These are phyloP conservation scores for Pyrenochaeta sp. DNA, from an alignment of 2,329 filamentous ascomycete species.

Conservation along the genomic window DNA sequence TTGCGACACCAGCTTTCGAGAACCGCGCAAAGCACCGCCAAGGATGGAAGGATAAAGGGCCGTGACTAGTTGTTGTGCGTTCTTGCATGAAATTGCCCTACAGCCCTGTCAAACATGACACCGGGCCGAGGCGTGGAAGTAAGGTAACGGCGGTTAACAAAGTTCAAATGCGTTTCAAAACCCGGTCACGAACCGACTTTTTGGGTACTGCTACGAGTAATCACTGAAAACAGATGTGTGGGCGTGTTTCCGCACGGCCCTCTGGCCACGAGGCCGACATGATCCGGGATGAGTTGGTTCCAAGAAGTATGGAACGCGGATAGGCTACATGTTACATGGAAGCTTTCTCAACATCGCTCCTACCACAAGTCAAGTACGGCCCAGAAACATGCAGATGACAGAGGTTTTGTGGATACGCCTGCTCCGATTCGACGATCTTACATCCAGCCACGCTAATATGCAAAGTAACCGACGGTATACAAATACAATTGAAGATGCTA, in stretches of 20 bases:
- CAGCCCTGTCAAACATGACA: constrained; percentile 21
- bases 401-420: not conserved
- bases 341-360: constrained; percentile 5
- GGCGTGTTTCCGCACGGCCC: constrained; percentile 1
- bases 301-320: not conserved
- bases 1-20: not conserved
- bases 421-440: constrained; percentile 8
- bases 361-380: not conserved
- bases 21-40: constrained; percentile 1
- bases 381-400: not conserved
- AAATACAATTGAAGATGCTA: constrained; percentile 33
- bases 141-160: constrained; percentile 5
- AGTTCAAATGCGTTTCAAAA: not conserved
- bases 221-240: not conserved
- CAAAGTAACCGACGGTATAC: constrained; percentile 15
- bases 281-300: not conserved
- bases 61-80: constrained; percentile 2
- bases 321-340: not conserved
- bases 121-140: constrained; percentile 8
- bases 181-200: not conserved
- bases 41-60: constrained; percentile 11
- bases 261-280: constrained; percentile 1
- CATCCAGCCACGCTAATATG: constrained; percentile 24
- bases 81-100: constrained; percentile 9
- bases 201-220: not conserved